Percentiles rank a stretch among this genome's conserved stretches.
Evolutionary conservation across 176 grass and related monocot species (phyloP).

Genomic region (Sorghum bicolor): DNA sequence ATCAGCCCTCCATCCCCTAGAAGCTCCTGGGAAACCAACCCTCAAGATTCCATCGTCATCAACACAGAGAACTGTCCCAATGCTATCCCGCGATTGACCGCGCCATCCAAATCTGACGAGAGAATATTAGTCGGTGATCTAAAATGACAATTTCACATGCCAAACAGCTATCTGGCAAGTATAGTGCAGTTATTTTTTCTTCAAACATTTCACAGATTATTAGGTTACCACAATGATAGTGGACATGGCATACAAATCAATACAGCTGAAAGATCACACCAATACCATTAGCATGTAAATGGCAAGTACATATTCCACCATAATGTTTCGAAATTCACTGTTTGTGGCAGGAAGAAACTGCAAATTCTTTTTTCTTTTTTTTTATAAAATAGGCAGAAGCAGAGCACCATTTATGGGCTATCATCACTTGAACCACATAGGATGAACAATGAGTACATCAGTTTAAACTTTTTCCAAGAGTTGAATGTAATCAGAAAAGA

Average conservation of each 20-base stretch:
- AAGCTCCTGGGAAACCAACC: constrained; percentile 97
- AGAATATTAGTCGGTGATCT: constrained; percentile 23
- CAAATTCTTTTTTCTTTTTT: neutral
- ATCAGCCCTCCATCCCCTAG: constrained; percentile 99
- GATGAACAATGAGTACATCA: constrained; percentile 7
- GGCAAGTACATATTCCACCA: neutral
- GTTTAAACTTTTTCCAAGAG: constrained; percentile 9
- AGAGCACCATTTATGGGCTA: constrained; percentile 1
- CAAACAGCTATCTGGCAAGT: neutral
- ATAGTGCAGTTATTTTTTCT: neutral
- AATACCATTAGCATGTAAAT: constrained; percentile 14
- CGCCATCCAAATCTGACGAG: constrained; percentile 92
- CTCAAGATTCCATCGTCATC: constrained; percentile 98
- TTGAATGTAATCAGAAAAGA: constrained; percentile 12
- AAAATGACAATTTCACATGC: neutral
- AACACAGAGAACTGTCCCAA: constrained; percentile 96
- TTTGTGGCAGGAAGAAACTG: constrained; percentile 22
- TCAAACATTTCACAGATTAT: neutral
- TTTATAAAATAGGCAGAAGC: neutral
- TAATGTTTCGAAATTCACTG: neutral
- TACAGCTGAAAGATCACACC: neutral
- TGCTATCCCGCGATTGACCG: constrained; percentile 90
- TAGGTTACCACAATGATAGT: constrained; percentile 5
- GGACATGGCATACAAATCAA: neutral
- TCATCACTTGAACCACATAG: constrained; percentile 8